phyloP scores from a whole-genome alignment of 768 basidiomycete species.

The Termitomyces titanicus region DNA sequence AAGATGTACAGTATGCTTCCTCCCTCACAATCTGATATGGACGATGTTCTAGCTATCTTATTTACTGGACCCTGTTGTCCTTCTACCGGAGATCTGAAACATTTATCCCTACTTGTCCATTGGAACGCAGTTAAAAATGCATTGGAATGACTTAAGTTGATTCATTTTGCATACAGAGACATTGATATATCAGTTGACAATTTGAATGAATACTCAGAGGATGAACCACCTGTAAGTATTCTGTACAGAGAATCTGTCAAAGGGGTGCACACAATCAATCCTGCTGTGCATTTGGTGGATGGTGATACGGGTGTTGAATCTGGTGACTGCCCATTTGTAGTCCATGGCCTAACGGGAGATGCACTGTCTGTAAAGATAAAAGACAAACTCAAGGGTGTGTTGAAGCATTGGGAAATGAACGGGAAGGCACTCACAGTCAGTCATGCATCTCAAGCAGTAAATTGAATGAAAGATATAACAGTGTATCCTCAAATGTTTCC shows the following conservation, averaged over 20 bases:
- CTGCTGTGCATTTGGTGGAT: no score
- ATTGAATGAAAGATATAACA: no score
- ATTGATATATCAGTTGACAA: conserved; percentile 22
- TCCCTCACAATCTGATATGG: conserved; percentile 23
- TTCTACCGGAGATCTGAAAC: conserved; percentile 21
- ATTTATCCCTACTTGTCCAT: conserved; percentile 28
- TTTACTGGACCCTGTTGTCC: conserved; percentile 25
- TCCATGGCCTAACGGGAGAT: conserved; percentile 27
- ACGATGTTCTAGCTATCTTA: conserved; percentile 28
- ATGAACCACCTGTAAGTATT: no score
- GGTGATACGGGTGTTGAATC: no score
- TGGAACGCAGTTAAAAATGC: conserved; percentile 19
- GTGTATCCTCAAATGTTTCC: conserved; percentile 40
- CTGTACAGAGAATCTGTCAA: no score
- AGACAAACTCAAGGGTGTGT: conserved; percentile 16
- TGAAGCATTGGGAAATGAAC: conserved; percentile 16
- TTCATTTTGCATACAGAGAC: conserved; percentile 28
- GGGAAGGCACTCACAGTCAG: conserved; percentile 23
- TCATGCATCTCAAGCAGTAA: no score
- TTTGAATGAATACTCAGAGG: conserved; percentile 19
- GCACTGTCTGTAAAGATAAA: no score
- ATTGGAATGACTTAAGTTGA: conserved; percentile 30
- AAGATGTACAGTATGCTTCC: conserved; percentile 26
- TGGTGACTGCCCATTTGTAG: conserved; percentile 30
- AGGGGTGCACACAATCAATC: no score